Conservation (phyloP, 2,329 filamentous ascomycete species). For the Dactylella cylindrospora region DNA sequence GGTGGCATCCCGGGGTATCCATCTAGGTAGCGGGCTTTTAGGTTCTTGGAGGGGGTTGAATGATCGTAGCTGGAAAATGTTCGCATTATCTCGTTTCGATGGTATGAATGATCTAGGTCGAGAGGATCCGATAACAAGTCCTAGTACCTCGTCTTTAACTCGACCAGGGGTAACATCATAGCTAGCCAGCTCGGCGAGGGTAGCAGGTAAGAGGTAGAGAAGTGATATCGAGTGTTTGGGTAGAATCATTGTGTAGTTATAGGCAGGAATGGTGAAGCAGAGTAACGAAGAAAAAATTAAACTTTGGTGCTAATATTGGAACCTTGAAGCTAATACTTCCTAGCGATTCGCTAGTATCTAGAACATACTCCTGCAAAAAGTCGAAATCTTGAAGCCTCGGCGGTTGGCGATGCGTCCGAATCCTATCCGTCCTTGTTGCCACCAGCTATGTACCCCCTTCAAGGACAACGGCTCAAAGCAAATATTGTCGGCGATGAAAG, state of each 20-base stretch:
- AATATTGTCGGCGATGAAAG: neutral
- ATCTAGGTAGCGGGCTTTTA: slow-evolving; percentile 30
- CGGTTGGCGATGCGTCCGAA: slow-evolving; percentile 9
- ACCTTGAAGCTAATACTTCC: neutral
- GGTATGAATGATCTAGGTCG: slow-evolving; percentile 2
- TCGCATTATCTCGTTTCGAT: slow-evolving; percentile 4
- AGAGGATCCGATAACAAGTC: no score
- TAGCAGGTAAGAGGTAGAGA: slow-evolving; percentile 21
- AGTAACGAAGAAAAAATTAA: neutral
- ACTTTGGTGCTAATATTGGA: neutral
- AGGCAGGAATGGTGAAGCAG: neutral
- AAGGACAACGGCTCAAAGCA: no score
- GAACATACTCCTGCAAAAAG: slow-evolving; percentile 4
- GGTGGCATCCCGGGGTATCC: slow-evolving; percentile 30
- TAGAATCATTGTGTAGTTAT: slow-evolving; percentile 26
- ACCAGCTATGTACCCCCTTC: no score
- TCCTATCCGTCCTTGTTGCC: no score
- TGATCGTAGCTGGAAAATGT: no score
- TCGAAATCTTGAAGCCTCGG: slow-evolving; percentile 8
- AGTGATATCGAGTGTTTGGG: slow-evolving; percentile 14
- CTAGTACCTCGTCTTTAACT: slow-evolving; percentile 1
- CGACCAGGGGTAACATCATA: slow-evolving; percentile 26
- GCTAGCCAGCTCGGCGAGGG: slow-evolving; percentile 18
- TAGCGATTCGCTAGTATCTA: slow-evolving; percentile 1
- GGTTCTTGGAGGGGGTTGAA: neutral